Percentiles rank a stretch among this genome's conserved stretches.
These are phyloP conservation scores for Fomitopsis palustris DNA, from an alignment of 1,284 basidiomycete genomes.

Conservation along the genomic window DNA sequence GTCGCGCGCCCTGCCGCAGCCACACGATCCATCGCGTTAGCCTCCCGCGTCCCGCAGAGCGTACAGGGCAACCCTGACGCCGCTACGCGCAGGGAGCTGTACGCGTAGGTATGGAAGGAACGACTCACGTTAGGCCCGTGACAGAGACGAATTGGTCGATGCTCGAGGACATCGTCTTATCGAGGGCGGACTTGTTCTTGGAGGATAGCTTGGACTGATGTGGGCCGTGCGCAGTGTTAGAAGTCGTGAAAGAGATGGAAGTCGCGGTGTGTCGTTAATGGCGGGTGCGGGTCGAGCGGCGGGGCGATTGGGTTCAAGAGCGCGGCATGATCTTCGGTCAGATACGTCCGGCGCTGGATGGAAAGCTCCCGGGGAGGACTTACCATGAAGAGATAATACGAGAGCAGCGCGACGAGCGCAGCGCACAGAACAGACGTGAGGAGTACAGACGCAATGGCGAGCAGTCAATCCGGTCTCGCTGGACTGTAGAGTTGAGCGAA, in stretches of 20 bases:
- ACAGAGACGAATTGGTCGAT: conserved; percentile 60
- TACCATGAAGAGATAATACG: neutral
- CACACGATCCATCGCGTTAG: conserved; percentile 4
- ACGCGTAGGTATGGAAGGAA: neutral
- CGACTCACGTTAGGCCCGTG: conserved; percentile 67
- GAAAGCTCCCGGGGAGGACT: neutral
- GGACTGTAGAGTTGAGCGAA: too few relatives aligned
- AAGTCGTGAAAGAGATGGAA: neutral
- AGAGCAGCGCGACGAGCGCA: neutral
- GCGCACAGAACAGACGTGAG: neutral
- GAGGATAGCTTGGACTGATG: conserved; percentile 5
- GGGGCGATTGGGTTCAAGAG: conserved; percentile 1
- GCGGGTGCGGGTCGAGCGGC: conserved; percentile 24
- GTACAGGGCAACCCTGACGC: neutral
- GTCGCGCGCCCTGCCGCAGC: conserved; percentile 47
- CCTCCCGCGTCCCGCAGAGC: neutral
- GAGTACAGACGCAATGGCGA: neutral
- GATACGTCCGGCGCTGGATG: neutral
- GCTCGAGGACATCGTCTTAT: conserved; percentile 38
- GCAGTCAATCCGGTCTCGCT: neutral
- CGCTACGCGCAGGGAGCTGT: conserved; percentile 4
- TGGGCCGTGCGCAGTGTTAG: neutral
- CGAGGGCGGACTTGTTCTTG: conserved; percentile 14
- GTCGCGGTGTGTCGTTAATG: neutral
- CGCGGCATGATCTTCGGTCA: conserved; percentile 2